These are phyloP conservation scores for Tuber brumale DNA, from an alignment of 495 filamentous ascomycete species.

Conservation along the genomic window DNA sequence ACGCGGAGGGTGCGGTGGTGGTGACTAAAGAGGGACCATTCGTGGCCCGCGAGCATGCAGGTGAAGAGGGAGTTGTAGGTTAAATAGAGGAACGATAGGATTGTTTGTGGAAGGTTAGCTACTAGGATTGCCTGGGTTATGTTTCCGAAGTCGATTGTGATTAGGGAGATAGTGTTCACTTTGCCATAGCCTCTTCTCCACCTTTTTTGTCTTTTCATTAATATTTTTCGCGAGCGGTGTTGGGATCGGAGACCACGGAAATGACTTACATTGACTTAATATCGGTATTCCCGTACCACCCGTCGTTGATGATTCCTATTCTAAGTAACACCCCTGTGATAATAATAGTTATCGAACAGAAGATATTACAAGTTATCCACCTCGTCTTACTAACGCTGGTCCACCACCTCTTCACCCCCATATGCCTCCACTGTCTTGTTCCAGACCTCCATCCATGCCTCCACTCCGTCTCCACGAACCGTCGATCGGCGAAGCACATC, in stretches of 20 bases:
- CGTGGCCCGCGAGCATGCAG: too few relatives aligned
- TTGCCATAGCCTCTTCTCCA: slow-evolving; percentile 11
- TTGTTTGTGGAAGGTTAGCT: slow-evolving; percentile 44
- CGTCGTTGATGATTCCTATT: too few relatives aligned
- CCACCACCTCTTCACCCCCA: not conserved
- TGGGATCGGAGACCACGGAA: too few relatives aligned
- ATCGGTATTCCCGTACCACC: too few relatives aligned
- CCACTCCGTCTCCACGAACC: not conserved
- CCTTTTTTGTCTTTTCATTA: not conserved
- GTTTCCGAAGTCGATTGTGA: slow-evolving; percentile 12
- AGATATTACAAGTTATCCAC: slow-evolving; percentile 14
- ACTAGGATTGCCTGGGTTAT: slow-evolving; percentile 27
- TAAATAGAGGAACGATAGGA: slow-evolving; percentile 46
- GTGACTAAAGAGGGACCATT: too few relatives aligned
- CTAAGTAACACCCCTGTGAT: too few relatives aligned
- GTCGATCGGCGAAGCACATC: not conserved
- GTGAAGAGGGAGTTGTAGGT: slow-evolving; percentile 41
- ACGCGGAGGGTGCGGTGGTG: not conserved
- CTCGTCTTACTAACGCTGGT: not conserved
- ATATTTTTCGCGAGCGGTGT: not conserved
- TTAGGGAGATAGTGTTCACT: not conserved
- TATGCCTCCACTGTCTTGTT: not conserved
- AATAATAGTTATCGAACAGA: too few relatives aligned
- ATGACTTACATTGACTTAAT: too few relatives aligned
- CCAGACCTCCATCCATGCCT: not conserved